Conservation (phyloP, 2,329 filamentous ascomycete genomes). For the Scedosporium dehoogii region DNA sequence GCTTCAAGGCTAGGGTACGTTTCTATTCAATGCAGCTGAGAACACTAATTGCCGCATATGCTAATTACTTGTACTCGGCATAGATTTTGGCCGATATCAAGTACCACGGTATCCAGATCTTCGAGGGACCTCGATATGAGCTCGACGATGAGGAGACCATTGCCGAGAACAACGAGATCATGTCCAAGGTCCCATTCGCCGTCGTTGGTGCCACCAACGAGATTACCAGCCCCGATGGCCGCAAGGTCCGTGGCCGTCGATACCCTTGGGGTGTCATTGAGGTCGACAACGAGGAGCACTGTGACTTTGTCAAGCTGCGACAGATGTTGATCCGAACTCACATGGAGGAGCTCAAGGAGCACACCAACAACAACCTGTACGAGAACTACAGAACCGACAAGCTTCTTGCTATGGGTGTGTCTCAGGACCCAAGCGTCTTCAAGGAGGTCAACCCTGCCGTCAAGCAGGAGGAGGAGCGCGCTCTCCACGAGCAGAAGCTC, state of each 20-base stretch:
- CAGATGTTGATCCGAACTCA: slow-evolving; percentile 99
- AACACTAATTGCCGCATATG: slow-evolving; percentile 9
- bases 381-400: slow-evolving; percentile 99
- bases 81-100: slow-evolving; percentile 96
- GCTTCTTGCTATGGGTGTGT: slow-evolving; percentile 95
- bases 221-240: slow-evolving; percentile 81
- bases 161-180: slow-evolving; percentile 99
- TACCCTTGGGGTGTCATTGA: slow-evolving; percentile 99
- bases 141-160: slow-evolving; percentile 99
- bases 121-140: slow-evolving; percentile 96
- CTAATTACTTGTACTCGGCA: slow-evolving; percentile 9
- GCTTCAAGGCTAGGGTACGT: slow-evolving; percentile 94
- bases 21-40: not conserved
- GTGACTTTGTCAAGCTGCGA: slow-evolving; percentile 98
- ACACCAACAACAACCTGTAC: slow-evolving; percentile 98
- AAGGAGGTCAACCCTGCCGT: slow-evolving; percentile 99
- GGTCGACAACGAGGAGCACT: slow-evolving; percentile 99
- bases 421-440: slow-evolving; percentile 97
- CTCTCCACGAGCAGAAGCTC: slow-evolving; percentile 97
- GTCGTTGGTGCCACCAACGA: slow-evolving; percentile 96
- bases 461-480: slow-evolving; percentile 98
- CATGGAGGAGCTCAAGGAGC: slow-evolving; percentile 99
- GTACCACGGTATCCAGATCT: slow-evolving; percentile 96
- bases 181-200: slow-evolving; percentile 98
- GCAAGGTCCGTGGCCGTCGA: slow-evolving; percentile 88